Evolutionary conservation across 2,329 filamentous ascomycete species (phyloP), one percentile per base, ranked within the genome.

Genomic region (Coniochaeta sp.): DNA sequence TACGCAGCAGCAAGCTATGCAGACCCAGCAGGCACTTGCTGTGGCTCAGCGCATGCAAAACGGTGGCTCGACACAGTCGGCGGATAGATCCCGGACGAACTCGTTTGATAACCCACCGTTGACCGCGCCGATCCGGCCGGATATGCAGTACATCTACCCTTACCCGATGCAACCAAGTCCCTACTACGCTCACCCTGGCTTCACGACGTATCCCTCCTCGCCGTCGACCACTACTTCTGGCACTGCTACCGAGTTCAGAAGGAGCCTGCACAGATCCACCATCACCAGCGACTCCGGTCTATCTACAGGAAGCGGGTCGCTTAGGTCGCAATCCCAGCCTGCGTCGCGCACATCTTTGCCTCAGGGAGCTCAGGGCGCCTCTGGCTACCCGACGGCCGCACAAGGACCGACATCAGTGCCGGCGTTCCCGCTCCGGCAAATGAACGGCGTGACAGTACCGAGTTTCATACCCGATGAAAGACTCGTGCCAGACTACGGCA

Each of bases 241-340:
- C 11, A 59, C 63, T 22, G 67, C 72, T 8, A 74, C 81, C 33
- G 85, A 88, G 62, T 82, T 81, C 65, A 79, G 85, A 64, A 78
- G 84, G 58, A 79, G 81, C 55, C 72, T 84, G 59, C 83, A 87
- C 64, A 76, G 85, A 66, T 81, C 82, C 1, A 74, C 76, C 11
- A 72, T 76, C 26, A 74, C 78, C 17, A 80, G 77, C 26, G 83
- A 86, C 38, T 70, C 77, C 16, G 77, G 77, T 11, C 67, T 74
- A 19, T 72, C 76, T 40, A 72, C 78, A 58, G 77, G 82, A 28
- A 81, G 76, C 60, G 82, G 84, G 65, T 76, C 83, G n/a, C 70
- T 86, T 62, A 79, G 85, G 64, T 88, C 85, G 28, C 85, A 88
- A 68, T 88, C 85, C n/a, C 85, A 88, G 68, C 85, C 85, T 26